Conservation (phyloP, 1,284 basidiomycete species). For the Trichosporon asahii region DNA sequence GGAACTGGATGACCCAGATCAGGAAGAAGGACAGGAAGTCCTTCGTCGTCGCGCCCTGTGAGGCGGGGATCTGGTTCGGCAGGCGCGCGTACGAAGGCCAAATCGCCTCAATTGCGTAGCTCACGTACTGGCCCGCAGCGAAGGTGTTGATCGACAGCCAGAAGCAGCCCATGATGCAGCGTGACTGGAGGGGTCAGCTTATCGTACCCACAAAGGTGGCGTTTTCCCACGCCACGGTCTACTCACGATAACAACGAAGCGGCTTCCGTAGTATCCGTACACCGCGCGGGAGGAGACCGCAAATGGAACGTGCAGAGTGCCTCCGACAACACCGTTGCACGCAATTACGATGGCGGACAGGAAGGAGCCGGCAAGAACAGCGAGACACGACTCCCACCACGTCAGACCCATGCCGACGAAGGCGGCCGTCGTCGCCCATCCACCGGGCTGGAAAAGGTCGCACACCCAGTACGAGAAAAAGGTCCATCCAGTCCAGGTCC, state of each 20-base stretch:
- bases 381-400: slow-evolving; percentile 38
- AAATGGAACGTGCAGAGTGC: slow-evolving; percentile 63
- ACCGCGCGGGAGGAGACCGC: slow-evolving; percentile 67
- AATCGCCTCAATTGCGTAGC: slow-evolving; percentile 29
- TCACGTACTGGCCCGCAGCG: slow-evolving; percentile 31
- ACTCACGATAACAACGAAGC: slow-evolving; percentile 61
- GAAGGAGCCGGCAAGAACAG: slow-evolving; percentile 16
- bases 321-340: slow-evolving; percentile 64
- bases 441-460: slow-evolving; percentile 39
- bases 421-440: slow-evolving; percentile 37
- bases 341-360: slow-evolving; percentile 16
- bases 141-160: slow-evolving; percentile 66
- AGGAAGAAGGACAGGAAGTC: slow-evolving; percentile 64
- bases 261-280: slow-evolving; percentile 62
- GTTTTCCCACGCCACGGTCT: too few relatives aligned
- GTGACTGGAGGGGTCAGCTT: slow-evolving; percentile 11
- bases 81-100: slow-evolving; percentile 28
- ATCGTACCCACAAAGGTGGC: too few relatives aligned
- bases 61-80: slow-evolving; percentile 24
- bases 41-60: slow-evolving; percentile 43
- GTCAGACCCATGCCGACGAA: slow-evolving; percentile 41
- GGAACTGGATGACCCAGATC: slow-evolving; percentile 60
- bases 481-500: slow-evolving; percentile 41
- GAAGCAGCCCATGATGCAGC: slow-evolving; percentile 62
- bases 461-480: slow-evolving; percentile 44